Evolutionary conservation across 495 filamentous ascomycete species (phyloP).

Genomic region (Neurospora intermedia): DNA sequence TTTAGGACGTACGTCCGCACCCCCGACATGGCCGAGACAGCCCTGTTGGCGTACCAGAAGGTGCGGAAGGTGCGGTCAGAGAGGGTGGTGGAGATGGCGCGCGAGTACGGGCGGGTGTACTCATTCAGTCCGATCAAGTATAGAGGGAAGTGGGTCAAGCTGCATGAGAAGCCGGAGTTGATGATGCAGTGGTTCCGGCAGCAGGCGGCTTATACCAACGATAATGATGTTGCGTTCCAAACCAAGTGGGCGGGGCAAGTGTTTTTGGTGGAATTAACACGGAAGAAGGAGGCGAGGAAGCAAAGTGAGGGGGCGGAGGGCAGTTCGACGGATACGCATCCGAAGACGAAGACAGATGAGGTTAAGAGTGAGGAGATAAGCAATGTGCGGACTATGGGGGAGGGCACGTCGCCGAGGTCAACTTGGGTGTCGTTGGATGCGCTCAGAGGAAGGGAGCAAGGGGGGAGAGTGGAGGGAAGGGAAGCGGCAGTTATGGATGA

Average conservation of each 20-base stretch:
- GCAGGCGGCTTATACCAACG: slow-evolving; percentile 23
- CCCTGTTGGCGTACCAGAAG: slow-evolving; percentile 20
- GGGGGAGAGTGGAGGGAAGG: neutral
- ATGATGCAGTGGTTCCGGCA: slow-evolving; percentile 19
- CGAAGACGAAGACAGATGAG: neutral
- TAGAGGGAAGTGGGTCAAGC: slow-evolving; percentile 1
- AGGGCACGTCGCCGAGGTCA: neutral
- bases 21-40: slow-evolving; percentile 7
- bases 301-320: neutral
- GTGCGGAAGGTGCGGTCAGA: slow-evolving; percentile 23
- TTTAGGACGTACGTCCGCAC: slow-evolving; percentile 13
- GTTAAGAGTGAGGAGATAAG: neutral
- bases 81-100: slow-evolving; percentile 20
- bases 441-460: neutral
- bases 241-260: slow-evolving; percentile 12
- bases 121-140: slow-evolving; percentile 16
- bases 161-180: slow-evolving; percentile 24
- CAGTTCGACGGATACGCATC: neutral
- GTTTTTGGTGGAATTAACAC: neutral
- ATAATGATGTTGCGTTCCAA: slow-evolving; percentile 22
- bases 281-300: neutral
- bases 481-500: neutral
- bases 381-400: neutral
- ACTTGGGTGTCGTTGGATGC: neutral
- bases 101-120: slow-evolving; percentile 24